These are phyloP conservation scores for Russula foetens DNA, from an alignment of 768 basidiomycete genomes.

Conservation along the genomic window DNA sequence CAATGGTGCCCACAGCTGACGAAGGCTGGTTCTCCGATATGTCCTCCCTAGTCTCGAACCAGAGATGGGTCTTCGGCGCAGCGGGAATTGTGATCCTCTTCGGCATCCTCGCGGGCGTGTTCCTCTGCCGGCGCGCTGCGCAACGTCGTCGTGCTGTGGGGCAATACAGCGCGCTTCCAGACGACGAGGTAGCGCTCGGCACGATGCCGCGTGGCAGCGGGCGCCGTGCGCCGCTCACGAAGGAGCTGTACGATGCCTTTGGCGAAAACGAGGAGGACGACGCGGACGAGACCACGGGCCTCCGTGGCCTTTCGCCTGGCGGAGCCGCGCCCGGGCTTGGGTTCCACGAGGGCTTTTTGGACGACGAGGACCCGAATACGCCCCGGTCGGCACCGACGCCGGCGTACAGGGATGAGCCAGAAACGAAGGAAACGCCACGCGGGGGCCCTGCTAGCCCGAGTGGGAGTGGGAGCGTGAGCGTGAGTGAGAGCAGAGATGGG, in stretches of 20 bases:
- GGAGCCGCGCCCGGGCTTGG: constrained; percentile 28
- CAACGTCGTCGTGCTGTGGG: constrained; percentile 30
- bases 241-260: constrained; percentile 95
- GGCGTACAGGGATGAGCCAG: constrained; percentile 50
- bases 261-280: constrained; percentile 81
- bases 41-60: constrained; percentile 59
- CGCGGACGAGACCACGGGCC: constrained; percentile 60
- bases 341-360: constrained; percentile 76
- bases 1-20: constrained; percentile 54
- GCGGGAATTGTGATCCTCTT: constrained; percentile 73
- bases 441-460: constrained; percentile 3
- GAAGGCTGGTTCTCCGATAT: constrained; percentile 83
- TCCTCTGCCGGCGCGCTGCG: constrained; percentile 70
- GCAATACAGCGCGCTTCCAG: constrained; percentile 54
- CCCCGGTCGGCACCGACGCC: constrained; percentile 21
- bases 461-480: constrained; percentile 27
- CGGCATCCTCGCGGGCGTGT: constrained; percentile 55
- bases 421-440: constrained; percentile 13
- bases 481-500: constrained; percentile 47
- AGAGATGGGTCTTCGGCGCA: constrained; percentile 88
- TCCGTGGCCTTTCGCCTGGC: constrained; percentile 37
- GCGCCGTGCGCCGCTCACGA: constrained; percentile 40
- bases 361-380: constrained; percentile 55
- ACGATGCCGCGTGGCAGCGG: constrained; percentile 42
- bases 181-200: constrained; percentile 74